These are phyloP conservation scores for Ceratocystis eucalypticola DNA, from an alignment of 2,329 filamentous ascomycete species.

Conservation along the genomic window DNA sequence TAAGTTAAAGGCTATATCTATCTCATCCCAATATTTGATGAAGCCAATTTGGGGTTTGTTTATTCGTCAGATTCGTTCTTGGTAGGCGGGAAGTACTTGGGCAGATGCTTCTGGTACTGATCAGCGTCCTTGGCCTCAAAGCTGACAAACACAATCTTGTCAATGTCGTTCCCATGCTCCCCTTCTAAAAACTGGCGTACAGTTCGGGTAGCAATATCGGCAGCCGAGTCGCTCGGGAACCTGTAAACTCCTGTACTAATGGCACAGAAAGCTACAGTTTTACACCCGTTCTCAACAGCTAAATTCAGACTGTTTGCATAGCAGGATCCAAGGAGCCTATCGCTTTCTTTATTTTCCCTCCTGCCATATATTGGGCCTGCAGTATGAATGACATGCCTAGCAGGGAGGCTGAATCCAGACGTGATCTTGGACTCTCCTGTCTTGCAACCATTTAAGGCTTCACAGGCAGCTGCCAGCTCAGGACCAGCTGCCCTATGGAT, in stretches of 20 bases:
- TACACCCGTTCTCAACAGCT: conserved; percentile 52
- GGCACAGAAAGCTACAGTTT: conserved; percentile 66
- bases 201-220: conserved; percentile 51
- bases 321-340: conserved; percentile 42
- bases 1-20: neutral
- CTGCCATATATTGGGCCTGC: conserved; percentile 67
- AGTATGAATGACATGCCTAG: conserved; percentile 71
- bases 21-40: no score
- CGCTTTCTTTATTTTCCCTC: conserved; percentile 29
- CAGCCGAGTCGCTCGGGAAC: conserved; percentile 64
- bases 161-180: conserved; percentile 37
- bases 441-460: conserved; percentile 46
- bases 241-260: conserved; percentile 86
- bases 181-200: conserved; percentile 42
- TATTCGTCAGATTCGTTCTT: neutral
- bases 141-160: conserved; percentile 71
- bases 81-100: conserved; percentile 26
- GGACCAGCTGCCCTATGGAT: conserved; percentile 75
- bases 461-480: conserved; percentile 34
- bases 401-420: conserved; percentile 59
- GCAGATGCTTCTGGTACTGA: conserved; percentile 56
- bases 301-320: conserved; percentile 60
- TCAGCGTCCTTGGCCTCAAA: conserved; percentile 65
- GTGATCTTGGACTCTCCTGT: conserved; percentile 79
- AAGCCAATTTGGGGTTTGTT: no score